Evolutionary conservation across 805 yeast species (phyloP), one percentile per base, ranked within the genome.

Genomic region (Saccharomycopsis schoenii): DNA sequence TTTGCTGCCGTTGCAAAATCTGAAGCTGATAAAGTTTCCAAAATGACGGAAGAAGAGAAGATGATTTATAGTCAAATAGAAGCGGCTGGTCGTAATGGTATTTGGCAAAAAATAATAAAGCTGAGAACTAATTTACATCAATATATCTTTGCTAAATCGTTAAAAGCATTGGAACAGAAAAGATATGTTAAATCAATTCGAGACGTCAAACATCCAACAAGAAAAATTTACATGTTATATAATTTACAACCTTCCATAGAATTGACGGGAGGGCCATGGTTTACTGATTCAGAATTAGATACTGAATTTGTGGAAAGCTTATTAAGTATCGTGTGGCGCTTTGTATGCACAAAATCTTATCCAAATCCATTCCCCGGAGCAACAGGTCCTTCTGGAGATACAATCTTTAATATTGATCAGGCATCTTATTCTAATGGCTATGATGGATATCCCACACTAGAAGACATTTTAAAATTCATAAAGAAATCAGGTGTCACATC

Each of bases 241-340:
- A 85, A 89, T 69, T 76, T 94, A 66, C 97, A 91, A 70, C 99
- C 99, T 4, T 87, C 96, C 2, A 85, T 89, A 39, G 98, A 93
- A 66, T 94, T 94, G 43, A 94, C 98, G 0, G 99, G 99, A 65
- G 99, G 99, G 4, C 98, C 98, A 3, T 94, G 99, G 99, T 94
- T 92, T 70, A 91, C 97, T 0, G 99, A 94, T 70, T 84, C 92
- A 41, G 98, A 94, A 72, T 78, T 94, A 61, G 99, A 94, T 70
- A 84, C 90, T 2, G 98, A 93, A 72, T 94, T 94, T 68, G 92
- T 94, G 62, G 93, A 89, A 66, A 83, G 90, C 56, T 74, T 94
- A 60, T 72, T 89, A 66, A 83, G 89, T 21, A 92, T 92, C 52
- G 84, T 92, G 8, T 94, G 97, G 97, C 79, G 94, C 66, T 93